Conservation (phyloP, 2,329 filamentous ascomycete species). For the Periconia sp. region DNA sequence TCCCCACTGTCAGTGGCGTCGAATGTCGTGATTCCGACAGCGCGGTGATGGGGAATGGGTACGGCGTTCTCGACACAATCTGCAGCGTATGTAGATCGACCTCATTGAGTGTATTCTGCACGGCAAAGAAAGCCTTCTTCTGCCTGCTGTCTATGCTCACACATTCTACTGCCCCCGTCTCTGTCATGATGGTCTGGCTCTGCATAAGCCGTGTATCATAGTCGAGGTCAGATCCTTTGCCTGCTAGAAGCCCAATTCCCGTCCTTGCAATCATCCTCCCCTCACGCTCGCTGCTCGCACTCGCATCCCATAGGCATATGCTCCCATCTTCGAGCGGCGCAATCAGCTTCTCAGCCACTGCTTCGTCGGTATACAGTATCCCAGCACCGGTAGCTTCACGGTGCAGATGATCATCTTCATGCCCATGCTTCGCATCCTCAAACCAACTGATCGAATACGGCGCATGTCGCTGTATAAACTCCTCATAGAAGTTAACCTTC, state of each 20-base stretch:
- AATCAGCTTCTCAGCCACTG: slow-evolving; percentile 63
- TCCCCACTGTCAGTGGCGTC: slow-evolving; percentile 80
- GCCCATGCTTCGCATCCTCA: slow-evolving; percentile 56
- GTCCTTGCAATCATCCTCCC: slow-evolving; percentile 69
- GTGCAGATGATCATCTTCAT: slow-evolving; percentile 45
- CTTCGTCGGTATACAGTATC: slow-evolving; percentile 58
- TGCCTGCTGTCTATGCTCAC: slow-evolving; percentile 73
- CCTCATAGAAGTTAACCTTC: slow-evolving; percentile 79
- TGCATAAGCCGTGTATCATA: slow-evolving; percentile 48
- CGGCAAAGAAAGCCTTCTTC: slow-evolving; percentile 75
- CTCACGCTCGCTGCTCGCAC: slow-evolving; percentile 55
- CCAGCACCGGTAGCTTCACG: slow-evolving; percentile 75
- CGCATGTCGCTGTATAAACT: slow-evolving; percentile 82
- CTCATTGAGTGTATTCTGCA: slow-evolving; percentile 75
- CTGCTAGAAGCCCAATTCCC: slow-evolving; percentile 66
- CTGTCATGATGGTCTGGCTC: slow-evolving; percentile 63
- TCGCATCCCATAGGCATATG: slow-evolving; percentile 77
- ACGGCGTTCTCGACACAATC: slow-evolving; percentile 69
- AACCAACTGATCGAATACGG: slow-evolving; percentile 77
- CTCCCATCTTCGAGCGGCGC: slow-evolving; percentile 84
- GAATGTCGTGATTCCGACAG: slow-evolving; percentile 69
- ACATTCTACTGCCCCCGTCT: slow-evolving; percentile 74
- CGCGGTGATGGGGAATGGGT: slow-evolving; percentile 81
- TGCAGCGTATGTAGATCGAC: slow-evolving; percentile 76
- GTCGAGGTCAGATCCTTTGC: slow-evolving; percentile 48